Conservation (phyloP, 163 green algal species). For the Coccomyxa subellipsoidea region DNA sequence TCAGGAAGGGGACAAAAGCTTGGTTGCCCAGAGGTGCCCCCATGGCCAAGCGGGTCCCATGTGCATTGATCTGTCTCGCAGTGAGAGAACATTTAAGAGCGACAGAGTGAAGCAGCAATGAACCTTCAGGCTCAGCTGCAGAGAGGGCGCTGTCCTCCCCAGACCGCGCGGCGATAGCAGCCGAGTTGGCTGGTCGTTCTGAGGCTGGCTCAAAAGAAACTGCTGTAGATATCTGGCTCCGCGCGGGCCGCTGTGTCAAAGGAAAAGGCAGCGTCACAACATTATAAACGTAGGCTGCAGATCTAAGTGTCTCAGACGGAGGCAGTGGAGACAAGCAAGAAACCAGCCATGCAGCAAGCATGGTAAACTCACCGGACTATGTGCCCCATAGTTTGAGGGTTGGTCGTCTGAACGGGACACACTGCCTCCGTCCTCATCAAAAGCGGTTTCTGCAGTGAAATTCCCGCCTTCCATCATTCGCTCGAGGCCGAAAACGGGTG, state of each 20-base stretch:
- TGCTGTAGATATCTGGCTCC: conserved; percentile 10
- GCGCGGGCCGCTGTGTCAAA: background rate
- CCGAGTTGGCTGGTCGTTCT: conserved; percentile 1
- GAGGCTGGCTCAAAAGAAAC: background rate
- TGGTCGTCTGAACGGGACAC: background rate
- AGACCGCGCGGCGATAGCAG: background rate
- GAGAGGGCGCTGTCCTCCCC: background rate
- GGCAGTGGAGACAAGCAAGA: background rate
- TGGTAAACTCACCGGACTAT: background rate
- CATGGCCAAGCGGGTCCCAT: no score
- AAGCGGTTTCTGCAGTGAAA: background rate
- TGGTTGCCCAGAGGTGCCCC: no score
- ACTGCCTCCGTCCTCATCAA: conserved; percentile 1
- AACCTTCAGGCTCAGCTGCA: background rate
- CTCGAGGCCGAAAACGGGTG: background rate
- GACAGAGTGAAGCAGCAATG: no score
- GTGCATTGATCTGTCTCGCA: no score
- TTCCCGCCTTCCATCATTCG: background rate
- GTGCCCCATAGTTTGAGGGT: background rate
- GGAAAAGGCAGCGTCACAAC: no score
- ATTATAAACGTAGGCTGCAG: no score
- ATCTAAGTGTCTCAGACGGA: no score
- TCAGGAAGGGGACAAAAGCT: no score
- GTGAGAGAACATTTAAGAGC: no score
- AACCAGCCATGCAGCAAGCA: background rate